Conservation (phyloP, 148 eudicot genomes). For the Fagopyrum tataricum region DNA sequence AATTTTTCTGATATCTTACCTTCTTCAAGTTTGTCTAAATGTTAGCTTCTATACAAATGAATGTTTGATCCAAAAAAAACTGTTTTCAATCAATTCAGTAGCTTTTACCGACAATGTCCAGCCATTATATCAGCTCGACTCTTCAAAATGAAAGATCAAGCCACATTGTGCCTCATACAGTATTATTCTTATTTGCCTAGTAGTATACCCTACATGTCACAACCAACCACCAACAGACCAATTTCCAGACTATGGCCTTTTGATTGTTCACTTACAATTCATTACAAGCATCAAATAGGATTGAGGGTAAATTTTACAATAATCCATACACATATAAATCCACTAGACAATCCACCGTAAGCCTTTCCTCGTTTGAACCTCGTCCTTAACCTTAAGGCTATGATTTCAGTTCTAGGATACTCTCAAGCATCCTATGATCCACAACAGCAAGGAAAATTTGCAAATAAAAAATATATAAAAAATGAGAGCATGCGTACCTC, state of each 20-base stretch:
- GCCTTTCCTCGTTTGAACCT: no score
- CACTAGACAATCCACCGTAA: no score
- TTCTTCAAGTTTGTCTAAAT: background rate
- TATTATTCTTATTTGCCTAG: background rate
- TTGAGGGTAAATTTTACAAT: background rate
- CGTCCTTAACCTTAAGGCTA: no score
- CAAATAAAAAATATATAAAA: no score
- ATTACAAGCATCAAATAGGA: background rate
- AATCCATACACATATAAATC: background rate
- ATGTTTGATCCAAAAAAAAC: background rate
- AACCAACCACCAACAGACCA: background rate
- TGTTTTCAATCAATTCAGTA: background rate
- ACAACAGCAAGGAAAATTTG: background rate
- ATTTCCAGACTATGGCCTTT: background rate
- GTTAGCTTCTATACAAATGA: background rate
- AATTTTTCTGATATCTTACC: no score
- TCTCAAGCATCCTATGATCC: background rate
- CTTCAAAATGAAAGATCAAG: background rate
- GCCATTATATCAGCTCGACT: background rate
- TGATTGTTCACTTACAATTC: background rate
- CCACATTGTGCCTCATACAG: background rate
- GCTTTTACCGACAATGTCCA: background rate
- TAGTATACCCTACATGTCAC: background rate
- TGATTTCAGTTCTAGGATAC: background rate
- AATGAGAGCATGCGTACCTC: background rate